These are phyloP conservation scores for Colletotrichum eremochloae DNA, from an alignment of 2,329 filamentous ascomycete genomes.

Conservation along the genomic window DNA sequence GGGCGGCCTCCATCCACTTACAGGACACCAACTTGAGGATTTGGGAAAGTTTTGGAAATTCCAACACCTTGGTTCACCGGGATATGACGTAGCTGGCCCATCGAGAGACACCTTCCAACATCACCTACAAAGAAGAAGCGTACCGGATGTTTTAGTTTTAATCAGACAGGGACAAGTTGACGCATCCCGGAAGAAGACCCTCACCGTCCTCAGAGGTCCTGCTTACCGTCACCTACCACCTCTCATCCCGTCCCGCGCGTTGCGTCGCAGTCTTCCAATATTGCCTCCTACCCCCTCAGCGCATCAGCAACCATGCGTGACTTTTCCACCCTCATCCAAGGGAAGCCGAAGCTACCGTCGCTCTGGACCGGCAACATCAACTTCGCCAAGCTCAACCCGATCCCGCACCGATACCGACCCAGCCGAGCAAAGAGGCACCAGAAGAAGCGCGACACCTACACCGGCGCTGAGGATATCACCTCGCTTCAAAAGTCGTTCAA, in stretches of 20 bases:
- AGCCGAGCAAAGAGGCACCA: constrained; percentile 55
- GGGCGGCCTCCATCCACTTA: constrained; percentile 9
- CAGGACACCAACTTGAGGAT: background rate
- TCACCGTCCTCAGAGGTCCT: constrained; percentile 4
- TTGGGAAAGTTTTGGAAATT: constrained; percentile 15
- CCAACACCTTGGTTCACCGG: constrained; percentile 11
- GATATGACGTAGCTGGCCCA: constrained; percentile 32
- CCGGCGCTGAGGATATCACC: constrained; percentile 72
- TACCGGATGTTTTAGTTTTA: constrained; percentile 34
- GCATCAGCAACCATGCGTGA: constrained; percentile 52
- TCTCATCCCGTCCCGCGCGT: constrained; percentile 12
- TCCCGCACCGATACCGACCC: constrained; percentile 56
- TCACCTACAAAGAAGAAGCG: constrained; percentile 3
- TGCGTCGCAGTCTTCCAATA: constrained; percentile 14
- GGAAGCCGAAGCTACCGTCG: constrained; percentile 56
- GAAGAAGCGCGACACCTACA: constrained; percentile 52
- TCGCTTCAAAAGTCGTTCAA: constrained; percentile 86
- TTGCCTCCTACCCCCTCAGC: background rate
- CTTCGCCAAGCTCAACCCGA: constrained; percentile 58
- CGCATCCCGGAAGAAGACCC: constrained; percentile 20
- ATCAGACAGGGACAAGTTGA: constrained; percentile 26
- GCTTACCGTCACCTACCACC: constrained; percentile 15
- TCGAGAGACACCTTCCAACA: constrained; percentile 9
- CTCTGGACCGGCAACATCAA: constrained; percentile 58
- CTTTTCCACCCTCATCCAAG: constrained; percentile 52